A percentile compares a stretch with the other conserved stretches of the same genome.
These are phyloP conservation scores for Corniculantispora saksenae DNA, from an alignment of 2,329 filamentous ascomycete genomes.

Conservation along the genomic window DNA sequence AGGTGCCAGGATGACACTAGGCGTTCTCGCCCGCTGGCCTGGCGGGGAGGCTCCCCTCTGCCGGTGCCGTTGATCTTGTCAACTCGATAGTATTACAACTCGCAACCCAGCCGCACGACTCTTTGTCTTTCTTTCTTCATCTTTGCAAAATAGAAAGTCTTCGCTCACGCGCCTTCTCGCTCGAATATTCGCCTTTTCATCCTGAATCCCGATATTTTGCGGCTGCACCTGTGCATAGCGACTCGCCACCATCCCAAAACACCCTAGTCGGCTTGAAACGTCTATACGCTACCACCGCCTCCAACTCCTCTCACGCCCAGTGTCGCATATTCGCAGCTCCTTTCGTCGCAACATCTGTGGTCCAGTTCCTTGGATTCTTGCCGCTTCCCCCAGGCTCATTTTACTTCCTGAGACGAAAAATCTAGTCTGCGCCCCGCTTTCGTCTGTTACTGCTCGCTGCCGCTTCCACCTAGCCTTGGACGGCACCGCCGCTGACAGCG, in stretches of 20 bases:
- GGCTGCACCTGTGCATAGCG: neutral
- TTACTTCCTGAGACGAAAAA: constrained; percentile 15
- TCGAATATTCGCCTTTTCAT: neutral
- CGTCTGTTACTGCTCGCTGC: neutral
- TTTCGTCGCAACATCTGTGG: constrained; percentile 15
- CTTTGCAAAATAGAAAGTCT: constrained; percentile 9
- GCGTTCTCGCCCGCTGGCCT: neutral
- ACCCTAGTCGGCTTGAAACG: constrained; percentile 16
- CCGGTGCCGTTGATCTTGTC: constrained; percentile 1
- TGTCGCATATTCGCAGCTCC: constrained; percentile 28
- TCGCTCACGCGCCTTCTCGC: neutral
- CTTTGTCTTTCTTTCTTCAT: neutral
- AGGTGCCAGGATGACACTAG: neutral
- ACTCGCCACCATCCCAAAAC: constrained; percentile 9
- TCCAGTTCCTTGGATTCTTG: neutral
- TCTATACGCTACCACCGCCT: constrained; percentile 6
- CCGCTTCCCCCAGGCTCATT: neutral
- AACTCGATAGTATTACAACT: constrained; percentile 14
- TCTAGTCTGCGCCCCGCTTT: neutral
- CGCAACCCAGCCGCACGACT: constrained; percentile 8
- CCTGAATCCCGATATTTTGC: neutral
- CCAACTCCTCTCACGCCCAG: constrained; percentile 28
- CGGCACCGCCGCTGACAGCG: neutral
- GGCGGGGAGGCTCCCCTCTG: neutral
- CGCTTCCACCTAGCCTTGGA: neutral